A percentile compares a stretch with the other conserved stretches of the same genome.
These are phyloP conservation scores for Alternaria triticina DNA, from an alignment of 2,329 filamentous ascomycete genomes.

Conservation along the genomic window DNA sequence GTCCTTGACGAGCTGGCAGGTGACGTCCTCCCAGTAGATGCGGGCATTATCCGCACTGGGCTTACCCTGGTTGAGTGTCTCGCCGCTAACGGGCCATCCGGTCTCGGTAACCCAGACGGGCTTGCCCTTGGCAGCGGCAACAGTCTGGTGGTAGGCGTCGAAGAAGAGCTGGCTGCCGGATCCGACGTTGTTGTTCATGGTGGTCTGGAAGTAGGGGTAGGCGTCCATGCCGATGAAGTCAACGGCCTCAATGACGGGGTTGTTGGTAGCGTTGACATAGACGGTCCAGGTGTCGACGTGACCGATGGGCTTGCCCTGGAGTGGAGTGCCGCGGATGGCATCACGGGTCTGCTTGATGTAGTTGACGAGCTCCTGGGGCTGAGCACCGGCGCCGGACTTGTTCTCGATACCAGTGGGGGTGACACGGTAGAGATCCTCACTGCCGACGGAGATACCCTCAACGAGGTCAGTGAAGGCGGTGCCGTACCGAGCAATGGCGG, in stretches of 20 bases:
- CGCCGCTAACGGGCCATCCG: slow-evolving; percentile 80
- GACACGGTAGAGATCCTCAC: slow-evolving; percentile 71
- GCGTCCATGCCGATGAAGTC: slow-evolving; percentile 87
- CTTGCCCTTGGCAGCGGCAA: slow-evolving; percentile 67
- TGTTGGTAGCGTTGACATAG: slow-evolving; percentile 73
- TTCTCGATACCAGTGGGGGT: slow-evolving; percentile 72
- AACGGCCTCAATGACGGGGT: slow-evolving; percentile 68
- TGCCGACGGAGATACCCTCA: slow-evolving; percentile 83
- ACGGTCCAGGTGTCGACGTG: slow-evolving; percentile 89
- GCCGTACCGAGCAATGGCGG: slow-evolving; percentile 73
- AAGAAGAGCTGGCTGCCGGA: slow-evolving; percentile 72
- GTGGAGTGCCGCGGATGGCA: slow-evolving; percentile 67
- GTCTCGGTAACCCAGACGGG: slow-evolving; percentile 87
- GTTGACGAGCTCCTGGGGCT: slow-evolving; percentile 66
- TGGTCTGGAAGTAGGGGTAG: slow-evolving; percentile 82
- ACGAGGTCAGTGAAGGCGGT: slow-evolving; percentile 69
- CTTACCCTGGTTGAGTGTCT: slow-evolving; percentile 64
- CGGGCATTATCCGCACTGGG: slow-evolving; percentile 72
- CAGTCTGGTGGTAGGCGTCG: slow-evolving; percentile 67
- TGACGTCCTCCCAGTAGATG: slow-evolving; percentile 80
- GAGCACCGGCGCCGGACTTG: slow-evolving; percentile 66
- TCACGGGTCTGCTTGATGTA: slow-evolving; percentile 75
- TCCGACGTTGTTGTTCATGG: slow-evolving; percentile 61
- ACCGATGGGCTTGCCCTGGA: slow-evolving; percentile 68
- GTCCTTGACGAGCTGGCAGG: slow-evolving; percentile 70